Percentiles rank a stretch among this genome's conserved stretches.
These are phyloP conservation scores for Allomyces macrogynus DNA, from an alignment of 192 early-diverging fungal species.

Conservation along the genomic window DNA sequence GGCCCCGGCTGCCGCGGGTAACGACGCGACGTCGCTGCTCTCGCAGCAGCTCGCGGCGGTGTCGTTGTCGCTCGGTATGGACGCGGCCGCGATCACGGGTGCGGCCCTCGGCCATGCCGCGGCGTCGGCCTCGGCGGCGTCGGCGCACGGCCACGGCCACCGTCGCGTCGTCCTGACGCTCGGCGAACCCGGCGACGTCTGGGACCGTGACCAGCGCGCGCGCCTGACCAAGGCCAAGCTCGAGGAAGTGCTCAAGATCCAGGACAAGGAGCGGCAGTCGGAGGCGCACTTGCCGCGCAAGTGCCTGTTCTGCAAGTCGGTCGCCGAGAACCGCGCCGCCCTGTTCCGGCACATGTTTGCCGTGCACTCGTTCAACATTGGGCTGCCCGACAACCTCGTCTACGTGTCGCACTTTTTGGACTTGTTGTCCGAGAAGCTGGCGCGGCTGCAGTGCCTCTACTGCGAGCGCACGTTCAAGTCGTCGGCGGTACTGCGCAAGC, in stretches of 20 bases:
- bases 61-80: background rate
- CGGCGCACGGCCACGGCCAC: background rate
- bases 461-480: constrained; percentile 86
- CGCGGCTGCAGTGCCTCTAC: constrained; percentile 62
- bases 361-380: constrained; percentile 88
- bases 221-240: background rate
- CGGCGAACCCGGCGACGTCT: background rate
- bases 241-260: constrained; percentile 44
- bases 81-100: background rate
- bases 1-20: background rate
- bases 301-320: constrained; percentile 82
- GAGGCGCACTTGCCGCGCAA: constrained; percentile 47
- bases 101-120: background rate
- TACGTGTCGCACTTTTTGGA: constrained; percentile 60
- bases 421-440: constrained; percentile 51
- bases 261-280: constrained; percentile 46
- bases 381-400: constrained; percentile 74
- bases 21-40: background rate
- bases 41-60: background rate
- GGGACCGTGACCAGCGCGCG: background rate
- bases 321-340: constrained; percentile 40
- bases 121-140: background rate
- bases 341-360: constrained; percentile 75
- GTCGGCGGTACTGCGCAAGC: constrained; percentile 68
- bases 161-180: background rate